Evolutionary conservation across 495 filamentous ascomycete species (phyloP).

Genomic region (Penicillium ochrochloron): DNA sequence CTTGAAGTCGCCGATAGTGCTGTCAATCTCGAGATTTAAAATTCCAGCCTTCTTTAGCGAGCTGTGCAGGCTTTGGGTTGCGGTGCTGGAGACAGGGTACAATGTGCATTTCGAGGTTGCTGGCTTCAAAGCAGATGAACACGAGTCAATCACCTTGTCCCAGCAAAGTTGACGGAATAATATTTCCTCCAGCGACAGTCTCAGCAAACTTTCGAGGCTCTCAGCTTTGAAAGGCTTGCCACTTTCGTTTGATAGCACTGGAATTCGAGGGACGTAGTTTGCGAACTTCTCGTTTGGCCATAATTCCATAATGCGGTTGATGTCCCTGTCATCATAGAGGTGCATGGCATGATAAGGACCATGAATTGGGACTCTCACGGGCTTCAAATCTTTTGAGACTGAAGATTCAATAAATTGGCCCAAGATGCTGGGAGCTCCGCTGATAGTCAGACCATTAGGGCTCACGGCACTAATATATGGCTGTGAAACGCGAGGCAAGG

Average conservation of each 20-base stretch:
- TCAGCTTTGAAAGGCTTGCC: conserved; percentile 51
- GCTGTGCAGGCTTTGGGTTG: conserved; percentile 38
- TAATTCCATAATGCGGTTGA: conserved; percentile 61
- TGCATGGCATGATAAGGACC: conserved; percentile 83
- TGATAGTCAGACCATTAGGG: conserved; percentile 71
- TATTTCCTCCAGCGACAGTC: conserved; percentile 60
- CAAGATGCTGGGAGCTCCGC: conserved; percentile 73
- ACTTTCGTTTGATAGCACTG: conserved; percentile 61
- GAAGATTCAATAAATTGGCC: conserved; percentile 59
- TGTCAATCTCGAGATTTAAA: conserved; percentile 35
- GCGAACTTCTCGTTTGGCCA: conserved; percentile 43
- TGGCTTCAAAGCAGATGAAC: conserved; percentile 37
- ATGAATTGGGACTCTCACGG: conserved; percentile 69
- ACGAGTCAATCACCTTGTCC: conserved; percentile 60
- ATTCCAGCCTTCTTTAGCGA: conserved; percentile 39
- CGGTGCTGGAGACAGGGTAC: conserved; percentile 54
- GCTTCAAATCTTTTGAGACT: conserved; percentile 58
- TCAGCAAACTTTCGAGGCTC: conserved; percentile 55
- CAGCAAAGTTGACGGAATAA: conserved; percentile 62
- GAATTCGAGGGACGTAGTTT: conserved; percentile 53
- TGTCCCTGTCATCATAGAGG: conserved; percentile 64
- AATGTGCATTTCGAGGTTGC: conserved; percentile 49
- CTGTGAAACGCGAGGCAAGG: conserved; percentile 60
- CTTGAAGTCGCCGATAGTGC: conserved; percentile 29
- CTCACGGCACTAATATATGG: conserved; percentile 79